Evolutionary conservation across 2,329 filamentous ascomycete genomes (phyloP), one percentile per base, ranked within the genome.

Genomic region (Pseudogymnoascus sp.): DNA sequence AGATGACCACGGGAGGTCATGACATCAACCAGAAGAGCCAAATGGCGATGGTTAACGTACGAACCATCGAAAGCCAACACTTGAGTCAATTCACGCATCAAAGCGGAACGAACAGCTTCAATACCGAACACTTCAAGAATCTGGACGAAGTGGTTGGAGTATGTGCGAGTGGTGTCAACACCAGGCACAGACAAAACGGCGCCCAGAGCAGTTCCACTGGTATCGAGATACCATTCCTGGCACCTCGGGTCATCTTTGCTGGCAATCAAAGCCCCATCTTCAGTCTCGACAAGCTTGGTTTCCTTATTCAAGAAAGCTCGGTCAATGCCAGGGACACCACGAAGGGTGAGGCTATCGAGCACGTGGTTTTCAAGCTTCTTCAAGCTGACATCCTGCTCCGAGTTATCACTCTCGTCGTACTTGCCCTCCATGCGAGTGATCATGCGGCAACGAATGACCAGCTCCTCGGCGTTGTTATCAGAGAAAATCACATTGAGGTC

Each of bases 51-150:
- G 75, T 99, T 99, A 83, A 99, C 94, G 74, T 99, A 99, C 12
- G 94, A 97, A 84, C 95, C 95, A 74, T 97, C 94, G 74, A 99
- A 99, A 27, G 94, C 92, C 79, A 99, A 78, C 73, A 99, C 94
- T 71, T 91, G 87, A 31, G 89, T 91, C 80, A 99, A 77, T 74
- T 99, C 95, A 65, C 89, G 87, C 68, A 96, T 86, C 63, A 99
- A 81, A 61, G 92, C 90, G 58, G 89, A 86, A 71, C 94, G 89
- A 65, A 92, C 92, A 67, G 92, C 95, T 74, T 99, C 94, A 66
- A 99, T 99, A 73, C 94, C 94, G 66, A 99, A 94, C 8, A 96
- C 91, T 67, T 93, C 89, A 48, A 97, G 89, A 69, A 96, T 86
- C 76, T 99, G 93, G 74, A 93, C 92, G 74, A 99, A 89, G 71